Base-by-base conservation (phyloP, 768 basidiomycete species). In the Serendipita indica region DNA sequence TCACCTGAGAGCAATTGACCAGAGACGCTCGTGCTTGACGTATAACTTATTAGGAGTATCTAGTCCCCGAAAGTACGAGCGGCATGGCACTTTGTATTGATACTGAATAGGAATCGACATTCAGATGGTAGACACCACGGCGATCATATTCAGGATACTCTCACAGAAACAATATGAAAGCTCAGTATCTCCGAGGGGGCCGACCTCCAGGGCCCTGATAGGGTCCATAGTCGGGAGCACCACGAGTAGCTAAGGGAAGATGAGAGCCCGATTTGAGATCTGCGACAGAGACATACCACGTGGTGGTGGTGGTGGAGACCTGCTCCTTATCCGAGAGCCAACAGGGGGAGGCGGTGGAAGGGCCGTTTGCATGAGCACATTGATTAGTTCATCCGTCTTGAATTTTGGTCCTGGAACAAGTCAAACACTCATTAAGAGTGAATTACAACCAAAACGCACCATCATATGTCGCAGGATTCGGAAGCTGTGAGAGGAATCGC, bases 311-410 rank as follows among this genome's bases (percentile, higher is more conserved):
- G 80, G 77, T 3, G 78, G 73, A 6, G 78, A 59, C 13, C 64
- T 58, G 37, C 22, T 57, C 12, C 82, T 79, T 57, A 78, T 78
- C 2, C 76, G 70, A 62, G 77, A 73, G 45, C 70, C 68, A 43
- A 68, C 67, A 60, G 60, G 65, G 71, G 59, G 25, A 12, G 68
- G 76, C 60, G 81, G 83, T 0, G 89, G 87, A 58, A 91, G 88
- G 32, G 85, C 80, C 49, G 88, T 86, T 65, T 80, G 86, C 33
- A 81, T 77, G 69, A 96, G 84, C 30, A 90, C 66, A 61, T 84
- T 83, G 82, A 97, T 84, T 35, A 94, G 73, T 69, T 94, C 91
- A 30, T 96, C 92, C 1, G 86, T 84, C 59, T 88, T 77, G 72
- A 94, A 94, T 35, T 89, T 78, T 6, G 92, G 92, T 3, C 91